Evolutionary conservation across 225 moss, liverwort and hornwort species (phyloP).

Genomic region (Pleurozium schreberi): DNA sequence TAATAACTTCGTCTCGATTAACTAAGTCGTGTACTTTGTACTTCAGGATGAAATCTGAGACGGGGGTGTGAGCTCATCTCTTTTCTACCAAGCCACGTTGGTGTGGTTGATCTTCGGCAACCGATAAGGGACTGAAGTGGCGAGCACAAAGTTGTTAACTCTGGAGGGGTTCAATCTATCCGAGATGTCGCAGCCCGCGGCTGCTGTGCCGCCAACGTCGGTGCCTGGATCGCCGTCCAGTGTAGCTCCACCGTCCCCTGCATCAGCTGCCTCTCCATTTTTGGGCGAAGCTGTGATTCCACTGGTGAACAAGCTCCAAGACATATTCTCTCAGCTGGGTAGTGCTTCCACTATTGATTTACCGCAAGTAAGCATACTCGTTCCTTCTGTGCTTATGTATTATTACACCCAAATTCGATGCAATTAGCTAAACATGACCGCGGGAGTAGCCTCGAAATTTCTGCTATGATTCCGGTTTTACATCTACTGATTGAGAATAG

Average conservation of each 20-base stretch:
- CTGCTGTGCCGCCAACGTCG: conserved; percentile 17
- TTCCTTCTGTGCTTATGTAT: neutral
- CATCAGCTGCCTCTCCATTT: conserved; percentile 34
- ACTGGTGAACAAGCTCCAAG: conserved; percentile 92
- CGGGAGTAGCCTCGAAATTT: neutral
- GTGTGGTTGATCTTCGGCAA: neutral
- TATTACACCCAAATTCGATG: neutral
- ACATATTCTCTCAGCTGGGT: conserved; percentile 93
- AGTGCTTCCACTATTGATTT: conserved; percentile 94
- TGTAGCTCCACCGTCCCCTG: conserved; percentile 14
- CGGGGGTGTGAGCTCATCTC: neutral
- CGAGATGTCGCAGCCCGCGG: conserved; percentile 70
- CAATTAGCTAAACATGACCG: neutral
- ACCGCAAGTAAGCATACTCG: conserved; percentile 48
- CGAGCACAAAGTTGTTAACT: neutral
- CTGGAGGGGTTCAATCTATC: conserved; percentile 5
- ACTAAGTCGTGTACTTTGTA: neutral
- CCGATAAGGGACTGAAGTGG: neutral
- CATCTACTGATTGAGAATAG: neutral
- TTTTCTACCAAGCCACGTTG: neutral
- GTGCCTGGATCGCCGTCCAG: conserved; percentile 66
- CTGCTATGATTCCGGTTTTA: neutral
- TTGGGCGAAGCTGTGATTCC: conserved; percentile 94
- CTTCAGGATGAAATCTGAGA: conserved; percentile 3
- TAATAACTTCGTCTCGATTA: neutral